A percentile compares a stretch with the other conserved stretches of the same genome.
Conservation (phyloP, 2,329 filamentous ascomycete genomes). For the Colletotrichum endophyticum region DNA sequence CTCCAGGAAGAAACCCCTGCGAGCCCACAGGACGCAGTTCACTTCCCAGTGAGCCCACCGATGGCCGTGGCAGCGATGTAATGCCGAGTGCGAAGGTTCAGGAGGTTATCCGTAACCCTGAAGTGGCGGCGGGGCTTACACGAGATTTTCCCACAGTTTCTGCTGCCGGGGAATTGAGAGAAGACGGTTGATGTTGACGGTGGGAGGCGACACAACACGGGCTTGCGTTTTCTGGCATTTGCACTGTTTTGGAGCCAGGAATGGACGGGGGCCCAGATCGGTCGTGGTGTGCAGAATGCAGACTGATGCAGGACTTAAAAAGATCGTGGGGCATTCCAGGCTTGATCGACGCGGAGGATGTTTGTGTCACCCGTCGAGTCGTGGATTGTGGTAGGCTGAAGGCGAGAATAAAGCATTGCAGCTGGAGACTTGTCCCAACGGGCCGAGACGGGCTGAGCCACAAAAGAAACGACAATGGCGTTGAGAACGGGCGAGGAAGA, state of each 20-base stretch:
- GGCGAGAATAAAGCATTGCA: background rate
- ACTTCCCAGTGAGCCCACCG: background rate
- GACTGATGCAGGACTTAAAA: background rate
- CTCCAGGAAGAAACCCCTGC: background rate
- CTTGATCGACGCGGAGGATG: slow-evolving; percentile 4
- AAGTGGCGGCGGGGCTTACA: slow-evolving; percentile 1
- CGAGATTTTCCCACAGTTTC: background rate
- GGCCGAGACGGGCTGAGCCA: background rate
- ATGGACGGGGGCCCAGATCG: background rate
- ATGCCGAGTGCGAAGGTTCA: background rate
- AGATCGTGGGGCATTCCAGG: slow-evolving; percentile 6
- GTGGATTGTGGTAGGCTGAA: background rate
- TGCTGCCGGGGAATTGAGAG: background rate
- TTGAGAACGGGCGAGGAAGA: background rate
- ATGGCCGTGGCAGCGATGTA: slow-evolving; percentile 11
- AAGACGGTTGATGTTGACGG: background rate
- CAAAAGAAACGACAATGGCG: background rate
- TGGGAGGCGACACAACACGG: background rate
- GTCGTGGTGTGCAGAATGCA: background rate
- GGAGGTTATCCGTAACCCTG: background rate
- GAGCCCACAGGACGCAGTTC: background rate
- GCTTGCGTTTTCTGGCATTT: background rate
- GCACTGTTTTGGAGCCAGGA: background rate
- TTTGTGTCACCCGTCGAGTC: background rate
- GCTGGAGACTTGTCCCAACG: background rate